Base-by-base conservation (phyloP, 805 yeast genomes). In the Scheffersomyces stipitis region DNA sequence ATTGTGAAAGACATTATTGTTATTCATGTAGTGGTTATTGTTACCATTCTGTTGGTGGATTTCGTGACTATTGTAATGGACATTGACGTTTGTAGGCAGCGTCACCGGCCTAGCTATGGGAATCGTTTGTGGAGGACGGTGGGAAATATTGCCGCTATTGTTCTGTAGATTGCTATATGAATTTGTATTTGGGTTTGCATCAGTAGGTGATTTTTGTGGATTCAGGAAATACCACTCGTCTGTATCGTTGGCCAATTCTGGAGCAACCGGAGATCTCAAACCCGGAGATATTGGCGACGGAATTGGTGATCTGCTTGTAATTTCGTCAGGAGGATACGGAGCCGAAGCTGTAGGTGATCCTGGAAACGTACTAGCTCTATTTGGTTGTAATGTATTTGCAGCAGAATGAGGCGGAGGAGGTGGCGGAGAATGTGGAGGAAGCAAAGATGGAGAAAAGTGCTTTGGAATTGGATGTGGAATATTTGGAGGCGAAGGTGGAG, bases 241-340 rank as follows among this genome's bases (percentile, higher is more conserved):
- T 3, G 13, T 14, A 4, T 28, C 26, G 9, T 10, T 18, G n/a
- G 18, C 23, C 1, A 16, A 10, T 6, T 15, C 23, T n/a, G 26
- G 9, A 15, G 36, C 22, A 18, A n/a, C n/a, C n/a, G n/a, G n/a
- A n/a, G n/a, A n/a, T n/a, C n/a, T n/a, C n/a, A n/a, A n/a, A n/a
- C n/a, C n/a, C n/a, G n/a, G n/a, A n/a, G n/a, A n/a, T n/a, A n/a
- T n/a, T n/a, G n/a, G n/a, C n/a, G n/a, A n/a, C n/a, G n/a, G n/a
- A n/a, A n/a, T n/a, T n/a, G n/a, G n/a, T n/a, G n/a, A n/a, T n/a
- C n/a, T n/a, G n/a, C n/a, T n/a, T n/a, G 24, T 20, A 7, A 20
- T 10, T 7, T 15, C 37, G n/a, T 36, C 37, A 4, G 33, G 13
- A 3, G 37, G 37, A 18, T 38, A 33, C 2, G 37, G 37, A 12